Conservation (phyloP, 176 grass and related monocot genomes). For the Elaeis guineensis region DNA sequence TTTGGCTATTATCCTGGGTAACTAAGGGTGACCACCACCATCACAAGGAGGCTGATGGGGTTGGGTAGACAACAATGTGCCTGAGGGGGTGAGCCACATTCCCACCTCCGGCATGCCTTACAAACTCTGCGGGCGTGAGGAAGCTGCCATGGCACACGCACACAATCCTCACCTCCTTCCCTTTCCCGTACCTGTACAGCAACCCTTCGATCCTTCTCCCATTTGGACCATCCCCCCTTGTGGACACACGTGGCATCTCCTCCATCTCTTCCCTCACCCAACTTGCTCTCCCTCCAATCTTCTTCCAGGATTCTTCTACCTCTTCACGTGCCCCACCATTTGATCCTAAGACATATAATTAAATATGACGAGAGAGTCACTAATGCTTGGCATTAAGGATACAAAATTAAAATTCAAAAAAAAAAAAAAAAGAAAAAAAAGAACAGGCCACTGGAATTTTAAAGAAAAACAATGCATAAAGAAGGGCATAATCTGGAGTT, state of each 20-base stretch:
- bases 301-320: too few species aligned
- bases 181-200: neutral
- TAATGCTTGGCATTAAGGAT: too few species aligned
- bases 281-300: too few species aligned
- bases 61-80: constrained; percentile 4
- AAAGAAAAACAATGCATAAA: too few species aligned
- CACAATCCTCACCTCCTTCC: constrained; percentile 12
- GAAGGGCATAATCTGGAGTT: too few species aligned
- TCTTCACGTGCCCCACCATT: too few species aligned
- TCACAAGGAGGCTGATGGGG: neutral
- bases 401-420: too few species aligned
- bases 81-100: constrained; percentile 7
- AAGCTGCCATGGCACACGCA: constrained; percentile 10
- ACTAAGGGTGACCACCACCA: neutral
- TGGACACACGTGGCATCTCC: constrained; percentile 8
- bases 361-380: too few species aligned
- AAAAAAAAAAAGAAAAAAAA: too few species aligned
- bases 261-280: neutral
- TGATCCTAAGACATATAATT: too few species aligned
- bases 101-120: neutral
- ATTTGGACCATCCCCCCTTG: constrained; percentile 1
- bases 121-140: constrained; percentile 3
- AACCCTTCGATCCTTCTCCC: constrained; percentile 5
- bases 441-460: too few species aligned
- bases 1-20: too few species aligned